A percentile compares a stretch with the other conserved stretches of the same genome.
phyloP scores from a whole-genome alignment of 1,284 basidiomycete genomes.

The Dichomitus squalens region DNA sequence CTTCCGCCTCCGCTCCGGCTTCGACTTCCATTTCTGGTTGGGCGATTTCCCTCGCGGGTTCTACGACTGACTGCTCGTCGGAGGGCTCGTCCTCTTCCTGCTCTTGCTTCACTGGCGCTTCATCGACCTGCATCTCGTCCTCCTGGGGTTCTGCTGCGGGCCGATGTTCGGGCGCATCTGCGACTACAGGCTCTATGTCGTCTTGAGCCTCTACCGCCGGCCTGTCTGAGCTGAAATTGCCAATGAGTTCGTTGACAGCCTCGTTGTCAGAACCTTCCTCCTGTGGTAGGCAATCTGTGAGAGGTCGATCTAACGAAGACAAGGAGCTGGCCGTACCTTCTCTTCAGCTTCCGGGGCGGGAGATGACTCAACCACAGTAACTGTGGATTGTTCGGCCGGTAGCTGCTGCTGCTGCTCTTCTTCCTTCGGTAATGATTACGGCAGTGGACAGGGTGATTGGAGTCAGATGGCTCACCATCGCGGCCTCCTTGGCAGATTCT shows the following conservation, averaged over 20 bases:
- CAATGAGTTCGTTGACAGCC: conserved; percentile 21
- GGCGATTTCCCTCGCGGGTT: background rate
- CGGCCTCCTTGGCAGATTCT: background rate
- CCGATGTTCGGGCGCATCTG: background rate
- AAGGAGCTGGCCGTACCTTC: background rate
- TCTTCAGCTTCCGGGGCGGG: conserved; percentile 11
- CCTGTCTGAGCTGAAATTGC: conserved; percentile 17
- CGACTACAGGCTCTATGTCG: conserved; percentile 23
- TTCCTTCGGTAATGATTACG: background rate
- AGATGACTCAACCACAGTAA: background rate
- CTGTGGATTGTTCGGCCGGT: background rate
- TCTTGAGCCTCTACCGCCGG: conserved; percentile 1
- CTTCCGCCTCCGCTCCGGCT: conserved; percentile 8
- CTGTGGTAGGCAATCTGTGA: background rate
- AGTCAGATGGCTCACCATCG: background rate
- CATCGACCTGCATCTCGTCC: conserved; percentile 19
- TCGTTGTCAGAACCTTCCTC: conserved; percentile 24
- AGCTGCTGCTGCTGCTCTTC: background rate
- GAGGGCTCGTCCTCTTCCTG: conserved; percentile 14
- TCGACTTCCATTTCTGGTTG: conserved; percentile 12
- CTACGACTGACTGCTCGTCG: background rate
- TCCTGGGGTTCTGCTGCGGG: background rate
- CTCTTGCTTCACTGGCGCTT: conserved; percentile 17
- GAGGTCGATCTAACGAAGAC: background rate
- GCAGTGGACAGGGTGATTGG: background rate